Evolutionary conservation across 2,329 filamentous ascomycete genomes (phyloP).

Genomic region (Podosphaera fusca): DNA sequence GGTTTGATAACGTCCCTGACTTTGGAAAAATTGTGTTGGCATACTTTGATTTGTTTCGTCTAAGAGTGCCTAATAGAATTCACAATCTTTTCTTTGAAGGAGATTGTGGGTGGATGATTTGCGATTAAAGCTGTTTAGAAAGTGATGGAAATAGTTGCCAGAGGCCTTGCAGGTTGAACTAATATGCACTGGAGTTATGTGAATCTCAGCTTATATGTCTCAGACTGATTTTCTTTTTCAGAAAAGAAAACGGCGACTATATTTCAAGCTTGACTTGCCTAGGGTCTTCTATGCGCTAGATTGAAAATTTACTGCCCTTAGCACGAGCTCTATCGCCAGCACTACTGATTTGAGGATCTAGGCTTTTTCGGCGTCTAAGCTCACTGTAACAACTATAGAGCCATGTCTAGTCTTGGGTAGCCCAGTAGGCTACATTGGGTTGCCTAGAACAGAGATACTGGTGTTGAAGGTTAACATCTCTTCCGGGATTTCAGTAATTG

Average conservation of each 20-base stretch:
- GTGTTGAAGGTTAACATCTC: not conserved
- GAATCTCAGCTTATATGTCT: not conserved
- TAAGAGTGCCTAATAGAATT: too few species aligned
- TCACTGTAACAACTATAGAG: not conserved
- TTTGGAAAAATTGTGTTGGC: not conserved
- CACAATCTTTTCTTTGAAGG: not conserved
- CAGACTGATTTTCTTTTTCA: not conserved
- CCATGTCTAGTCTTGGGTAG: not conserved
- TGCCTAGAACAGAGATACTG: not conserved
- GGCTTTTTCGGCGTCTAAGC: not conserved
- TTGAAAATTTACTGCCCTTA: not conserved
- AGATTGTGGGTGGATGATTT: not conserved
- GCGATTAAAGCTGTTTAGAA: not conserved
- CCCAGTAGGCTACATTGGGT: not conserved
- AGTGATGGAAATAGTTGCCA: not conserved
- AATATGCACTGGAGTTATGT: not conserved
- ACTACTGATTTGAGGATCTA: not conserved
- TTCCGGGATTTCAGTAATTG: not conserved
- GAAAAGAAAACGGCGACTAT: not conserved
- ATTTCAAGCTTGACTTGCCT: not conserved
- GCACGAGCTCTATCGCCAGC: not conserved
- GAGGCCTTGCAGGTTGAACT: not conserved
- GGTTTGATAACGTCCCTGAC: not conserved
- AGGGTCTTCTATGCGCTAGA: not conserved
- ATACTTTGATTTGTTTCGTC: too few species aligned